Evolutionary conservation across 495 filamentous ascomycete genomes (phyloP).

Genomic region (Podospora appendiculata): DNA sequence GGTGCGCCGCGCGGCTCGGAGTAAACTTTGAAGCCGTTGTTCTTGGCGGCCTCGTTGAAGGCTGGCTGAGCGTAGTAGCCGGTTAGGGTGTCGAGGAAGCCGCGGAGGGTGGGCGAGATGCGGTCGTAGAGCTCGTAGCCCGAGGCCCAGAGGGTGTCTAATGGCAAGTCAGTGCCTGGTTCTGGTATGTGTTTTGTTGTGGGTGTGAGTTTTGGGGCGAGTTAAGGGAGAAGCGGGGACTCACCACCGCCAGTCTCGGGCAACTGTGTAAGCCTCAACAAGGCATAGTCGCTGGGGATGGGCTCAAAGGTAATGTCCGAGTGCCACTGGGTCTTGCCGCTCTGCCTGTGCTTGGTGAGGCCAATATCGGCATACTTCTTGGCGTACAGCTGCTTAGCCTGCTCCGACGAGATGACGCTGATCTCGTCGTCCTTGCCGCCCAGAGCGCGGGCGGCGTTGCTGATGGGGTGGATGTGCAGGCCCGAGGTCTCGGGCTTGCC

Average conservation of each 20-base stretch:
- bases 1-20: conserved; percentile 53
- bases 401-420: conserved; percentile 58
- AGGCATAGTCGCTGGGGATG: conserved; percentile 57
- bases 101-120: conserved; percentile 54
- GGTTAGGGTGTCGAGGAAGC: conserved; percentile 61
- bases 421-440: conserved; percentile 62
- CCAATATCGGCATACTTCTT: conserved; percentile 15
- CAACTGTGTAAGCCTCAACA: conserved; percentile 51
- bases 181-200: conserved; percentile 7
- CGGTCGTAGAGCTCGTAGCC: conserved; percentile 77
- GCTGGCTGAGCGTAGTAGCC: conserved; percentile 55
- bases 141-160: conserved; percentile 65
- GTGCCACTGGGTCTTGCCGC: conserved; percentile 50
- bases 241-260: conserved; percentile 65
- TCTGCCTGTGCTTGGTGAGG: conserved; percentile 25
- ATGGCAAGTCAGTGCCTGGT: too few relatives aligned
- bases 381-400: conserved; percentile 49
- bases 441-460: conserved; percentile 51
- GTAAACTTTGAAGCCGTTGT: conserved; percentile 50
- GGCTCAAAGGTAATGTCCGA: conserved; percentile 64
- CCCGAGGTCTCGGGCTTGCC: conserved; percentile 60
- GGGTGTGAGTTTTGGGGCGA: background rate
- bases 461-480: conserved; percentile 68
- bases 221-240: background rate
- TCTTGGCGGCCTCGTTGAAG: conserved; percentile 50